Base-by-base conservation (phyloP, 2,329 filamentous ascomycete genomes). In the Colletotrichum plurivorum region DNA sequence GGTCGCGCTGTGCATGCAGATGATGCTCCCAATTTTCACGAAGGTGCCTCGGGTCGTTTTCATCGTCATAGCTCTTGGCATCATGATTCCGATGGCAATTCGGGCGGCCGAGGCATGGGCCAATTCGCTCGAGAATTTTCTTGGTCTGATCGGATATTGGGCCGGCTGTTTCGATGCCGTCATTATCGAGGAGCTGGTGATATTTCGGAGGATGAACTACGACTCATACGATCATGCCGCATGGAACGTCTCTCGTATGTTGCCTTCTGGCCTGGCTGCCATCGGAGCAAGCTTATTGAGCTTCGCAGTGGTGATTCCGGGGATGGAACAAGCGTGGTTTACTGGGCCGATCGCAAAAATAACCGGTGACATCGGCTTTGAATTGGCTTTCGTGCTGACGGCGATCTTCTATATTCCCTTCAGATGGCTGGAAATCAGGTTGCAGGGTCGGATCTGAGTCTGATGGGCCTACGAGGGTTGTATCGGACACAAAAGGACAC, bases 111-210 rank as follows among this genome's bases (percentile, higher is more conserved):
- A 73, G 18, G 73, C 80, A 41, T 83, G 84, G 67, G 80, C 82
- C 57, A 70, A 75, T 55, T 83, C 78, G 39, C 78, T 85, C 20
- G 77, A 82, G 64, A 83, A 84, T 71, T 84, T 85, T 56, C 73
- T 85, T 9, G 78, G 78, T 2, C 71, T 85, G 46, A 84, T 85
- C 46, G 81, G 80, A 25, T 85, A 84, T 72, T 85, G 83, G 83
- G 78, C 77, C n/a, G 81, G 81, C 1, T 81, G 80, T 46, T 84
- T 84, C 63, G 73, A 79, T 41, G 78, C 79, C 10, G 78, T 84
- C 1, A 67, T 84, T 2, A 69, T 83, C 27, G 75, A 78, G 41
- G 84, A 85, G 73, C 76, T 84, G 61, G 75, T 81, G 20, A 71
- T 84, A 12, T 83, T 85, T 65, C 81, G 84, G 8, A 75, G 76